These are phyloP conservation scores for Fusarium fujikuroi DNA, from an alignment of 2,329 filamentous ascomycete species.

Conservation along the genomic window DNA sequence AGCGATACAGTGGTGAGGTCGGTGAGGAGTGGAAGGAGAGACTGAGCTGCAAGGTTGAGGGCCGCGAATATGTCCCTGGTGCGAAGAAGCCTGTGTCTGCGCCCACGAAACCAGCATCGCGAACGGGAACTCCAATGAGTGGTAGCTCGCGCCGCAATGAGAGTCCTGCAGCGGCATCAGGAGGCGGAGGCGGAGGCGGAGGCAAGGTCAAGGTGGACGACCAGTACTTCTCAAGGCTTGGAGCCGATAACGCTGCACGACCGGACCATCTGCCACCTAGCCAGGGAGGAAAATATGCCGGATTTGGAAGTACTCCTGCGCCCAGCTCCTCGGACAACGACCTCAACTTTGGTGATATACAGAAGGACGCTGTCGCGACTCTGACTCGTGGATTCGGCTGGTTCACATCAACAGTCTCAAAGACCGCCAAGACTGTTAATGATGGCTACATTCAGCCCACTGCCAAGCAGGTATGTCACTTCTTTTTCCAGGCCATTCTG, in stretches of 20 bases:
- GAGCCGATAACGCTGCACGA: slow-evolving; percentile 81
- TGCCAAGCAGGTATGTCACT: slow-evolving; percentile 76
- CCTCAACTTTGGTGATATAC: slow-evolving; percentile 83
- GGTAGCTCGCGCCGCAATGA: slow-evolving; percentile 53
- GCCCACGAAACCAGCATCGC: slow-evolving; percentile 49
- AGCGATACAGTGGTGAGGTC: slow-evolving; percentile 88
- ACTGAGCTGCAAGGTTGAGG: slow-evolving; percentile 87
- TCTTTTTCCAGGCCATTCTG: background rate
- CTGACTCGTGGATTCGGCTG: slow-evolving; percentile 94
- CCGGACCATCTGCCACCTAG: slow-evolving; percentile 81
- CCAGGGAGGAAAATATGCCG: slow-evolving; percentile 91
- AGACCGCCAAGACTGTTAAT: slow-evolving; percentile 91
- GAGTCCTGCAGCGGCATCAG: slow-evolving; percentile 51
- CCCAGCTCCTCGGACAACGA: slow-evolving; percentile 58
- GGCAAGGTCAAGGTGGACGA: slow-evolving; percentile 77
- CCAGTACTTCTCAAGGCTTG: slow-evolving; percentile 88
- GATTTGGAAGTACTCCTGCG: slow-evolving; percentile 84
- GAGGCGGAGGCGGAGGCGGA: slow-evolving; percentile 27
- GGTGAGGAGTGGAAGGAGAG: slow-evolving; percentile 97
- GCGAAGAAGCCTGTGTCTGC: slow-evolving; percentile 63
- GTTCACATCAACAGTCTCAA: slow-evolving; percentile 88
- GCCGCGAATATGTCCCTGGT: slow-evolving; percentile 82
- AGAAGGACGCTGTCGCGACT: slow-evolving; percentile 88
- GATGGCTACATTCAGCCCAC: slow-evolving; percentile 93
- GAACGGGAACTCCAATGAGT: slow-evolving; percentile 56